Conservation (phyloP, 2,329 filamentous ascomycete genomes). For the Claviceps sp. region DNA sequence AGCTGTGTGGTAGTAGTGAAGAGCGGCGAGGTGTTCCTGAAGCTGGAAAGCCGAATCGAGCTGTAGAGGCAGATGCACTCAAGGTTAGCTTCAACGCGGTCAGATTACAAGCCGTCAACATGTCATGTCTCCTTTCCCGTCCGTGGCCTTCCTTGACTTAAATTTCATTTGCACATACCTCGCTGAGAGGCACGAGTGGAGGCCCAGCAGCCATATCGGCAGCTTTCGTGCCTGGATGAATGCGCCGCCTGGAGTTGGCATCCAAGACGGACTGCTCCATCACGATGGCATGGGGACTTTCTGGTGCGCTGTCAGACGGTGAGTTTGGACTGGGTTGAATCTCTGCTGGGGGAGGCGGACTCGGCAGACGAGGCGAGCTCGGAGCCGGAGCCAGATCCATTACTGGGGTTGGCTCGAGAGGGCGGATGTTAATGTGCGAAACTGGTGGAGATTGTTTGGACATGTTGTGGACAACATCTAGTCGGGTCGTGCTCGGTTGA, state of each 20-base stretch:
- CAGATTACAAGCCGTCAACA: neutral
- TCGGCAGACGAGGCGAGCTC: conserved; percentile 84
- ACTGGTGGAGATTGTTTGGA: neutral
- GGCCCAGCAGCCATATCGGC: conserved; percentile 87
- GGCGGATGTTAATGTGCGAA: neutral
- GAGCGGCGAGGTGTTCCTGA: conserved; percentile 88
- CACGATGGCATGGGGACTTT: conserved; percentile 44
- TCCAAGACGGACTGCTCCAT: conserved; percentile 54
- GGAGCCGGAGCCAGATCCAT: conserved; percentile 50
- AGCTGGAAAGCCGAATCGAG: conserved; percentile 96
- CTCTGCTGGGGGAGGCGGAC: conserved; percentile 86
- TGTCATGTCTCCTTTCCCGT: neutral
- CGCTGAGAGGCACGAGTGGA: conserved; percentile 69
- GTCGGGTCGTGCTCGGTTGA: neutral
- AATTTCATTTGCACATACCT: conserved; percentile 40
- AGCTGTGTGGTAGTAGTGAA: conserved; percentile 69
- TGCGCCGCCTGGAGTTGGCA: conserved; percentile 65
- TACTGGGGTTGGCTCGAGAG: conserved; percentile 8
- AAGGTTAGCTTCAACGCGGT: neutral
- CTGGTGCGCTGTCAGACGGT: conserved; percentile 44
- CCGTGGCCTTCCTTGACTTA: neutral
- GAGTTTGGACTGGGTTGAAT: conserved; percentile 79
- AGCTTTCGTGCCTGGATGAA: conserved; percentile 85
- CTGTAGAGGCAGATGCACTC: conserved; percentile 27
- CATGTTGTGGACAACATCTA: neutral